Base-by-base conservation (phyloP, 2,329 filamentous ascomycete genomes). In the Colletotrichum costaricense region DNA sequence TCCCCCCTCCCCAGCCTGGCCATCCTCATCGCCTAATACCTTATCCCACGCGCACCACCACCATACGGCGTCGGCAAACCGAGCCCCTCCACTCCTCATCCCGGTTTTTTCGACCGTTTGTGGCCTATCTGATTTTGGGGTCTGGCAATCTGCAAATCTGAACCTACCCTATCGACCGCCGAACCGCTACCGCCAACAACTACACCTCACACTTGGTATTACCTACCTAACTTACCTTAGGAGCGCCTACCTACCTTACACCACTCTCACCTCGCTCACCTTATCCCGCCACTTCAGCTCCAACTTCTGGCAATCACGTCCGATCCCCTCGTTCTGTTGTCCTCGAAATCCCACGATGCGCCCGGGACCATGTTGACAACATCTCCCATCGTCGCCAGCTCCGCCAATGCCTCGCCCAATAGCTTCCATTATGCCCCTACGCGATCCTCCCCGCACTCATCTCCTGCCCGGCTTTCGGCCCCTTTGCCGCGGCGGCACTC, bases 291-390 rank as follows among this genome's bases (percentile, higher is more conserved):
- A 22, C 24, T 46, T 22, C 22, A 33, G 24, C 33, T 24, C 52
- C 49, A 62, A 30, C 60, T 42, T 69, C 26, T 33, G 33, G 28
- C 33, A 69, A n/a, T 60, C 66, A 60, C 49, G 56, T 58, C 54
- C 63, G 22, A 35, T 62, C 63, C 35, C 46, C 63, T 55, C 63
- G 49, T 16, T 57, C 57, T 63, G 35, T 24, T 54, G 46, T n/a
- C 60, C 46, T 33, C 59, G 38, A 42, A 55, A 69, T 56, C 69
- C 63, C 67, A 88, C 82, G 81, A 88, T 86, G 86, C 82, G 82
- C 81, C 82, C 82, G 82, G 82, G 84, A 89, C 82, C 85, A 90
- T 90, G 88, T 86, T 90, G 86, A 88, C 88, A 81, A 88, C 87
- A 79, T 90, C 88, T 78, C 88, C 88, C 74, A 83, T 87, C 76